phyloP scores from a whole-genome alignment of 768 basidiomycete genomes.

The Phylloporus scabripes region DNA sequence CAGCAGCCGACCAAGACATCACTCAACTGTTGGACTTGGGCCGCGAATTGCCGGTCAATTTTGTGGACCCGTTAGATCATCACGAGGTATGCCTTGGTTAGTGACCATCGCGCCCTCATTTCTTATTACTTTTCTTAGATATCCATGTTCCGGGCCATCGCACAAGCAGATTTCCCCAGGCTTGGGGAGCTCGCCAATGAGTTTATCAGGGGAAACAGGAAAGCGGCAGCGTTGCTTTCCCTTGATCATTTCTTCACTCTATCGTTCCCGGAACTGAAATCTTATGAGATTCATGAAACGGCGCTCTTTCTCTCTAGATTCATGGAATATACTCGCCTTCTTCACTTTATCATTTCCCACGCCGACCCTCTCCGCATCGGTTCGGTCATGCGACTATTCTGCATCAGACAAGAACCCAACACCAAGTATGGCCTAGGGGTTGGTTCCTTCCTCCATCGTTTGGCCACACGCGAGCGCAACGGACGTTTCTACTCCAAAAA shows the following conservation, averaged over 20 bases:
- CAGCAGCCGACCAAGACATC: conserved; percentile 3
- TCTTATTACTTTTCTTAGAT: conserved; percentile 6
- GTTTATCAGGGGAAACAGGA: conserved; percentile 20
- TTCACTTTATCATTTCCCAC: conserved; percentile 2
- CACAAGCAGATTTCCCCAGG: conserved; percentile 12
- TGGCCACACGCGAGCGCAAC: background rate
- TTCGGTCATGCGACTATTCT: conserved; percentile 27
- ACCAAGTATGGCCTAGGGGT: conserved; percentile 6
- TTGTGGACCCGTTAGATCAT: conserved; percentile 1
- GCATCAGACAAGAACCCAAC: conserved; percentile 6
- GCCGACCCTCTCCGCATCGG: conserved; percentile 5
- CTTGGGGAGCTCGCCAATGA: conserved; percentile 31
- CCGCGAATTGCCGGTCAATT: conserved; percentile 4
- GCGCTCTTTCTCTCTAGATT: conserved; percentile 5
- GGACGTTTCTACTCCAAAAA: background rate
- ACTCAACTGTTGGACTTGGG: conserved; percentile 26
- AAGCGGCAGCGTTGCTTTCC: conserved; percentile 1
- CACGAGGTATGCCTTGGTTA: conserved; percentile 9
- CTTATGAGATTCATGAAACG: conserved; percentile 17
- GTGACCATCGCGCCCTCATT: no score
- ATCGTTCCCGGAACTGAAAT: conserved; percentile 14
- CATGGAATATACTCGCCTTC: conserved; percentile 5
- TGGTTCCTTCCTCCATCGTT: conserved; percentile 7
- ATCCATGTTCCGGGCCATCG: conserved; percentile 33
- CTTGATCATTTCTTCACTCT: conserved; percentile 6